These are phyloP conservation scores for Pestalotiopsis sp. DNA, from an alignment of 2,329 filamentous ascomycete species.

Conservation along the genomic window DNA sequence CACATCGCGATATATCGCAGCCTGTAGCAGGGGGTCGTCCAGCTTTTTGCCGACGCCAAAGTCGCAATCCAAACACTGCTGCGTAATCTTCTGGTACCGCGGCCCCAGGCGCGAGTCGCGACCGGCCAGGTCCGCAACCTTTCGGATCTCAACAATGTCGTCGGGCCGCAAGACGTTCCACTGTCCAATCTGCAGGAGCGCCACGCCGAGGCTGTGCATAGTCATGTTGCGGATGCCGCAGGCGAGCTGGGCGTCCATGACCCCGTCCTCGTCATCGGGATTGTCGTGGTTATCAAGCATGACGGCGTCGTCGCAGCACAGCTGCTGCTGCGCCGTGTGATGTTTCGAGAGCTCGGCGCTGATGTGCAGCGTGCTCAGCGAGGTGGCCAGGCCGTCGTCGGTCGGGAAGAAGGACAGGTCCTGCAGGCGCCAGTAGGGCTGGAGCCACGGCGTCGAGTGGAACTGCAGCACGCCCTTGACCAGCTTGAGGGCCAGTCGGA, in stretches of 20 bases:
- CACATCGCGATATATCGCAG: constrained; percentile 20
- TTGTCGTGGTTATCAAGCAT: neutral
- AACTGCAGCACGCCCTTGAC: constrained; percentile 17
- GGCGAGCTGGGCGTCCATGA: constrained; percentile 11
- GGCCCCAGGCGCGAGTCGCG: constrained; percentile 16
- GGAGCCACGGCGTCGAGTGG: constrained; percentile 18
- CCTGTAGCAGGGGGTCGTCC: constrained; percentile 15
- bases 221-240: constrained; percentile 25
- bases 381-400: constrained; percentile 12
- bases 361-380: constrained; percentile 17
- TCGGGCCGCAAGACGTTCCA: constrained; percentile 20
- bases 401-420: constrained; percentile 17
- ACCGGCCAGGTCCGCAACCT: constrained; percentile 13
- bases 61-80: constrained; percentile 25
- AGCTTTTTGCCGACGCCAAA: constrained; percentile 24
- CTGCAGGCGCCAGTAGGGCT: constrained; percentile 12
- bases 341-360: constrained; percentile 12
- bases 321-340: neutral
- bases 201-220: constrained; percentile 27
- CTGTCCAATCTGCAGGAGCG: constrained; percentile 26
- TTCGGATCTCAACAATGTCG: constrained; percentile 23
- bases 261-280: neutral
- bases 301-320: neutral
- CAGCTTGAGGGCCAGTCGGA: constrained; percentile 13
- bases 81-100: constrained; percentile 23